A percentile compares a stretch with the other conserved stretches of the same genome.
Conservation (phyloP, 2,329 filamentous ascomycete genomes). For the Dendryphion nanum region DNA sequence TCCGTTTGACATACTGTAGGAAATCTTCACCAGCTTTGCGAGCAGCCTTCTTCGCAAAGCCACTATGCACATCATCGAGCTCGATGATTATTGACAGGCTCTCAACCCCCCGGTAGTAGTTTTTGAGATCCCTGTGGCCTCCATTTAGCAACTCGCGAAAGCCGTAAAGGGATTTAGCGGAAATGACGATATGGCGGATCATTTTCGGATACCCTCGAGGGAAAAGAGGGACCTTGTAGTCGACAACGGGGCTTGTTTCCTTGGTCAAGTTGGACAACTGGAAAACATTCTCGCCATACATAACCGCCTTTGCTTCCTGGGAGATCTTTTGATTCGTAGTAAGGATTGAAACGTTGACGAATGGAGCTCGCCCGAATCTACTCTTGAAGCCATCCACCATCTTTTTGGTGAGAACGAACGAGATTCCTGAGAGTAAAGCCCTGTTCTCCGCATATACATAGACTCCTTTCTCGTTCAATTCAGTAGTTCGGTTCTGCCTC, state of each 20-base stretch:
- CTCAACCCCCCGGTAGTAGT: slow-evolving; percentile 18
- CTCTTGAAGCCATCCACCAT: slow-evolving; percentile 14
- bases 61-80: slow-evolving; percentile 11
- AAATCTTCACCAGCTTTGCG: slow-evolving; percentile 16
- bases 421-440: slow-evolving; percentile 22
- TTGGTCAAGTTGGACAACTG: slow-evolving; percentile 19
- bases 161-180: slow-evolving; percentile 19
- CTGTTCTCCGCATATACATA: slow-evolving; percentile 18
- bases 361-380: slow-evolving; percentile 13
- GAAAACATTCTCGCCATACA: slow-evolving; percentile 44
- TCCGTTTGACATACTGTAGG: slow-evolving; percentile 17
- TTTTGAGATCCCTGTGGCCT: slow-evolving; percentile 18
- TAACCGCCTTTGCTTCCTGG: slow-evolving; percentile 39
- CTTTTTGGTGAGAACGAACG: slow-evolving; percentile 16
- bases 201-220: slow-evolving; percentile 13
- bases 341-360: slow-evolving; percentile 29
- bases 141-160: slow-evolving; percentile 18
- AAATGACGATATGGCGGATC: slow-evolving; percentile 19
- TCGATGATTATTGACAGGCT: slow-evolving; percentile 22
- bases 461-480: slow-evolving; percentile 11
- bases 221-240: slow-evolving; percentile 24
- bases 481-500: slow-evolving; percentile 23
- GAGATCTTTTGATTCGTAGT: slow-evolving; percentile 37
- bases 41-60: slow-evolving; percentile 14
- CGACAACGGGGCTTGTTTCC: slow-evolving; percentile 17